Percentiles rank a stretch among this genome's conserved stretches.
phyloP scores from a whole-genome alignment of 176 grass and related monocot genomes.

The Phragmites australis region DNA sequence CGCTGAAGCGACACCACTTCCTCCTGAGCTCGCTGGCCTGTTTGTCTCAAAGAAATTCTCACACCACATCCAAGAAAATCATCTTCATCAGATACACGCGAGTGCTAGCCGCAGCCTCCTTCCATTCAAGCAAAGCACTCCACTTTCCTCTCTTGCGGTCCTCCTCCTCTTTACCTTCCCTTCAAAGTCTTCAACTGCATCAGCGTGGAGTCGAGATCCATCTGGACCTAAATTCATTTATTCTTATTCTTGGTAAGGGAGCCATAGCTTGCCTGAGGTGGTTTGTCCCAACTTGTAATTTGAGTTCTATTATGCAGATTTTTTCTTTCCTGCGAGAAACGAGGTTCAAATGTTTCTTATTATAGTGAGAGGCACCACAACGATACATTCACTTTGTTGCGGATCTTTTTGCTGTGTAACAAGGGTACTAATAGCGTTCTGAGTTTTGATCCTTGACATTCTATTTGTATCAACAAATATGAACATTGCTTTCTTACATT shows the following conservation, averaged over 20 bases:
- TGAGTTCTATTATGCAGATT: neutral
- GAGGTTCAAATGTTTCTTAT: neutral
- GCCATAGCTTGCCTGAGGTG: neutral
- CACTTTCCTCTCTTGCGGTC: too few species aligned
- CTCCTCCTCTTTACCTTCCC: neutral
- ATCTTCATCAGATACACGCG: too few species aligned
- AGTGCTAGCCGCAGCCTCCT: too few species aligned
- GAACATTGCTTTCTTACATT: neutral
- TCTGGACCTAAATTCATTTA: neutral
- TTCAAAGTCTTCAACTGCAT: neutral
- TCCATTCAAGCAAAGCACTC: too few species aligned
- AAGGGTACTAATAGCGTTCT: neutral
- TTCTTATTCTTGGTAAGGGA: neutral
- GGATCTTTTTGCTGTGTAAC: neutral
- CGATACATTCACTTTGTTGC: neutral
- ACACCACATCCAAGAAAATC: too few species aligned
- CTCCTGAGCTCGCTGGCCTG: too few species aligned
- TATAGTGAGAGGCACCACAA: neutral
- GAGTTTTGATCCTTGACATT: neutral
- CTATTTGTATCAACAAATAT: neutral
- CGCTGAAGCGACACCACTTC: too few species aligned
- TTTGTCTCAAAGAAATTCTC: too few species aligned
- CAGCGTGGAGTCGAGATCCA: constrained; percentile 2
- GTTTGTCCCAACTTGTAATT: neutral
- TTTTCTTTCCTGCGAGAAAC: neutral